Evolutionary conservation across 352 stramenopile species (phyloP).

Genomic region (Phytophthora pinifolia): DNA sequence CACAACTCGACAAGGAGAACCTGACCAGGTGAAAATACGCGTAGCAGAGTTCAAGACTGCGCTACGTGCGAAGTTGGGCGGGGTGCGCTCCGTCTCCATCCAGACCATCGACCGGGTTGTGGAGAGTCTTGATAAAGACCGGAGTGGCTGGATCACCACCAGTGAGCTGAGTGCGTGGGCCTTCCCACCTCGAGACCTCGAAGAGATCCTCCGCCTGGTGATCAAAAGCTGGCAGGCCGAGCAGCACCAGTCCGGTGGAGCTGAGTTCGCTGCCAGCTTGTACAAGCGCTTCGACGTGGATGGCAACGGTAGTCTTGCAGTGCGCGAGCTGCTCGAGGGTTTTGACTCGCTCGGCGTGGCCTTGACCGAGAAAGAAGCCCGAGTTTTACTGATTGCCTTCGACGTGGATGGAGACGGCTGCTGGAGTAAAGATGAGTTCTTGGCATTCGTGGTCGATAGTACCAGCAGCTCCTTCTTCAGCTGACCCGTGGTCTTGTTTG

Average conservation of each 20-base stretch:
- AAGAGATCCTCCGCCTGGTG: slow-evolving; percentile 54
- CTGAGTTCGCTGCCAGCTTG: slow-evolving; percentile 33
- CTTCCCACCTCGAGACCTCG: slow-evolving; percentile 57
- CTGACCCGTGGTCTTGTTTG: too few species aligned
- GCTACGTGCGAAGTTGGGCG: slow-evolving; percentile 27
- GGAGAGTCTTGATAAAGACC: slow-evolving; percentile 51
- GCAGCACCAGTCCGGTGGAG: slow-evolving; percentile 4
- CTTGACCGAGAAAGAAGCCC: slow-evolving; percentile 44
- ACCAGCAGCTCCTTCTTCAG: too few species aligned
- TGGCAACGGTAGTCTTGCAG: slow-evolving; percentile 55
- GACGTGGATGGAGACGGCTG: slow-evolving; percentile 55
- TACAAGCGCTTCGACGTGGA: slow-evolving; percentile 61
- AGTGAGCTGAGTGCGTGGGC: slow-evolving; percentile 51
- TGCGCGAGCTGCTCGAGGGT: slow-evolving; percentile 52
- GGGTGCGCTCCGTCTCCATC: slow-evolving; percentile 12
- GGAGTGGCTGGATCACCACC: slow-evolving; percentile 71
- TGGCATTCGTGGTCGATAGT: slow-evolving; percentile 51
- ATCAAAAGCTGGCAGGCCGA: slow-evolving; percentile 35
- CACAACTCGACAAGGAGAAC: slow-evolving; percentile 1
- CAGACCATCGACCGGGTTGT: slow-evolving; percentile 39
- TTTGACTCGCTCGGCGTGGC: slow-evolving; percentile 43
- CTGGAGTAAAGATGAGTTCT: slow-evolving; percentile 54
- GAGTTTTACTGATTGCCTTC: slow-evolving; percentile 50
- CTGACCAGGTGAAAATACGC: slow-evolving; percentile 46
- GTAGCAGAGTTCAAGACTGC: slow-evolving; percentile 58